Evolutionary conservation across 2,329 filamentous ascomycete genomes (phyloP).

Genomic region (Gnomoniopsis smithogilvyi): DNA sequence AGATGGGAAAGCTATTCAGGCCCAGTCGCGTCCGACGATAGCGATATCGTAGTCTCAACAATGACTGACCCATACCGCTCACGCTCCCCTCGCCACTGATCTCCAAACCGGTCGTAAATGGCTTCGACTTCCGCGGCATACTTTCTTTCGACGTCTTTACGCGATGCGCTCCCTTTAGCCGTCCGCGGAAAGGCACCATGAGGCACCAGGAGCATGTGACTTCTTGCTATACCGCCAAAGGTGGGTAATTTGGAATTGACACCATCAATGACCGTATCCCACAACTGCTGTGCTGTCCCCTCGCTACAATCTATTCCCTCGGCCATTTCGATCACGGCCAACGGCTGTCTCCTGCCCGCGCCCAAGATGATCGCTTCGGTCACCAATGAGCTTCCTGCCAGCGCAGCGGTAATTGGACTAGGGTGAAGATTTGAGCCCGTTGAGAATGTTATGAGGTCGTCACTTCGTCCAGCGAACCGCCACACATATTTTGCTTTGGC

Average conservation of each 20-base stretch:
- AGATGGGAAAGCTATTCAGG: background rate
- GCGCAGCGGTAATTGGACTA: slow-evolving; percentile 4
- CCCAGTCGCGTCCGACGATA: background rate
- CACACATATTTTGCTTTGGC: slow-evolving; percentile 18
- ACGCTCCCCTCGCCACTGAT: slow-evolving; percentile 9
- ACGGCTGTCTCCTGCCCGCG: slow-evolving; percentile 3
- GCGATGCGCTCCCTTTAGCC: slow-evolving; percentile 8
- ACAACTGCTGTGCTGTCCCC: slow-evolving; percentile 1
- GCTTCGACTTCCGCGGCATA: background rate
- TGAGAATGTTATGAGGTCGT: slow-evolving; percentile 17
- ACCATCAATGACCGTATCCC: slow-evolving; percentile 8
- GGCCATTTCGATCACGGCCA: slow-evolving; percentile 12
- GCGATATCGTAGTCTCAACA: slow-evolving; percentile 7
- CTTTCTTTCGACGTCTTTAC: slow-evolving; percentile 10
- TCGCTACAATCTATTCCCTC: background rate
- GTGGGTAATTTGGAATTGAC: slow-evolving; percentile 6
- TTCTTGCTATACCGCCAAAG: slow-evolving; percentile 1
- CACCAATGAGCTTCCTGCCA: background rate
- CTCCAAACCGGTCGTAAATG: slow-evolving; percentile 4
- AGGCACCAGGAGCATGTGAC: slow-evolving; percentile 6
- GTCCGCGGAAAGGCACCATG: slow-evolving; percentile 7
- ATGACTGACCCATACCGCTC: slow-evolving; percentile 8
- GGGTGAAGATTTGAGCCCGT: slow-evolving; percentile 11
- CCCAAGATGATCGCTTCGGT: slow-evolving; percentile 6
- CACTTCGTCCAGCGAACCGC: slow-evolving; percentile 21